Evolutionary conservation across 441 rosid species (phyloP).

Genomic region (Syzygium syzygioides): DNA sequence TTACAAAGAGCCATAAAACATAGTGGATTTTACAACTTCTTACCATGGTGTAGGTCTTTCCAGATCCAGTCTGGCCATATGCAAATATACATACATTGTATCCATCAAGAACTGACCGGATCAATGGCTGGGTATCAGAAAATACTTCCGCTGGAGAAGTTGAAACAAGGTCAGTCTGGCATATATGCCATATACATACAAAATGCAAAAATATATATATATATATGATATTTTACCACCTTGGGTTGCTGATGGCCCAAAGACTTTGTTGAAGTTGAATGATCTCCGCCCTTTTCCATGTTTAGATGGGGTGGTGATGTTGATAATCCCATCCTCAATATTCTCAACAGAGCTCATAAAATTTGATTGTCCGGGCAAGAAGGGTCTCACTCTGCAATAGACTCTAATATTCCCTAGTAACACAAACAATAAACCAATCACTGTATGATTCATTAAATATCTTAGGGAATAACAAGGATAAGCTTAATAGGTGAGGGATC

Average conservation of each 20-base stretch:
- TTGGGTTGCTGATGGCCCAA: constrained; percentile 88
- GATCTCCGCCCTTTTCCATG: constrained; percentile 70
- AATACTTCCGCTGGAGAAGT: constrained; percentile 82
- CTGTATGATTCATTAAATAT: not conserved
- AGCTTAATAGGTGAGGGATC: not conserved
- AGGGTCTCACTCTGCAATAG: constrained; percentile 92
- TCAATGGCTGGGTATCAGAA: constrained; percentile 81
- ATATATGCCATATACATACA: not conserved
- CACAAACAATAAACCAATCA: not conserved
- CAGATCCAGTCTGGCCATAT: constrained; percentile 93
- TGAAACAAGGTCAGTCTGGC: constrained; percentile 1
- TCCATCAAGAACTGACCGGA: constrained; percentile 92
- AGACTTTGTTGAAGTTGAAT: constrained; percentile 90
- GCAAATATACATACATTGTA: constrained; percentile 96
- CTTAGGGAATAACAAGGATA: not conserved
- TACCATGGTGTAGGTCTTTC: constrained; percentile 95
- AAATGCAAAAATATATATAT: not conserved
- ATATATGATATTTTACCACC: constrained; percentile 28
- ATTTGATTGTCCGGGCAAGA: constrained; percentile 65
- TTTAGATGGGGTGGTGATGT: constrained; percentile 63
- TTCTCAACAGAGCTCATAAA: constrained; percentile 50
- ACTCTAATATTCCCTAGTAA: constrained; percentile 81
- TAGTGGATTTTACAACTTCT: constrained; percentile 8
- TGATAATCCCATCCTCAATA: constrained; percentile 69
- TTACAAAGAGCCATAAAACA: not conserved